A percentile compares a stretch with the other conserved stretches of the same genome.
phyloP scores from a whole-genome alignment of 768 basidiomycete species.

The Naganishia onofrii region DNA sequence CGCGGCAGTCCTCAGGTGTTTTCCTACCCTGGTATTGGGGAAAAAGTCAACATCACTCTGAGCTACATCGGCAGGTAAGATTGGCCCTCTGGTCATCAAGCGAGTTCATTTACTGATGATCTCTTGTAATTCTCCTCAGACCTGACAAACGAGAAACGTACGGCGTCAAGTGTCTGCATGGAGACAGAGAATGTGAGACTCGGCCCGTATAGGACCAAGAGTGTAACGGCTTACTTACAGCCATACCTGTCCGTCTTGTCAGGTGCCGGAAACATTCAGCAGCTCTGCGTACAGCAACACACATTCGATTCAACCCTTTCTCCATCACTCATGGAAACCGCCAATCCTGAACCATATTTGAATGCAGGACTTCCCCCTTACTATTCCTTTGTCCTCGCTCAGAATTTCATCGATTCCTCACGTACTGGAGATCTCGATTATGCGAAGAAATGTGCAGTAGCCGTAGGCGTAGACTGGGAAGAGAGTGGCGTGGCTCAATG shows the following conservation, averaged over 20 bases:
- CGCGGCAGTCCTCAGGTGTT: constrained; percentile 49
- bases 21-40: constrained; percentile 56
- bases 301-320: constrained; percentile 54
- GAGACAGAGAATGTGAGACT: constrained; percentile 65
- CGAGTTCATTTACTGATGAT: background rate
- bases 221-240: background rate
- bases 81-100: background rate
- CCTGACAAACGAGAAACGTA: constrained; percentile 59
- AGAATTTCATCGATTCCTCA: constrained; percentile 63
- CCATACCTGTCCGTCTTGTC: constrained; percentile 34
- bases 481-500: constrained; percentile 58
- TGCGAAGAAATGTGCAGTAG: constrained; percentile 65
- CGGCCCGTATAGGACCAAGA: background rate
- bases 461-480: constrained; percentile 67
- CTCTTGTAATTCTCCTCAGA: constrained; percentile 43
- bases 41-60: constrained; percentile 68
- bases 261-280: constrained; percentile 72
- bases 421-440: constrained; percentile 66
- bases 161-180: constrained; percentile 80
- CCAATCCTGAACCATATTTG: constrained; percentile 2
- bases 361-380: constrained; percentile 32
- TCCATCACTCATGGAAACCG: constrained; percentile 53
- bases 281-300: constrained; percentile 64
- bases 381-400: constrained; percentile 82
- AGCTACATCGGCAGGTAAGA: constrained; percentile 70